Evolutionary conservation across 2,329 filamentous ascomycete species (phyloP).

Genomic region (Diaporthe vexans): DNA sequence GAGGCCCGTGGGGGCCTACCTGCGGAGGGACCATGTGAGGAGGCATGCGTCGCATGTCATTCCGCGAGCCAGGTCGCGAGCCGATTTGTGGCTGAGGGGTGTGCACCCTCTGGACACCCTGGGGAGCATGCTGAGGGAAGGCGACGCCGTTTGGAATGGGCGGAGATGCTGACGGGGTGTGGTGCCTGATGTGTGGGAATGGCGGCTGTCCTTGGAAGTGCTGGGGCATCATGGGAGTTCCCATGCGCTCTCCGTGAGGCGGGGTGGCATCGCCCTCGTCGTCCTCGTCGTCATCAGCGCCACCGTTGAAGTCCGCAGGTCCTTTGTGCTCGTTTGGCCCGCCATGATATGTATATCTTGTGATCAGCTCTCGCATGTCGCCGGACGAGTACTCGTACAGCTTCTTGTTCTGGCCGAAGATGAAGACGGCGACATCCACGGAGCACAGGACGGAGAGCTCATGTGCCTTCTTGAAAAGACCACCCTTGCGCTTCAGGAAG

Average conservation of each 20-base stretch:
- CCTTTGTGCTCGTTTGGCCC: conserved; percentile 96
- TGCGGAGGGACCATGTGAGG: conserved; percentile 79
- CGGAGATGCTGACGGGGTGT: conserved; percentile 88
- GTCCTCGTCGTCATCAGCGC: conserved; percentile 87
- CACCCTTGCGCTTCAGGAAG: conserved; percentile 98
- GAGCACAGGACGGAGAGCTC: conserved; percentile 98
- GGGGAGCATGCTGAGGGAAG: conserved; percentile 68
- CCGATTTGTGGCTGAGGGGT: conserved; percentile 85
- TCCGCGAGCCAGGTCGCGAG: conserved; percentile 85
- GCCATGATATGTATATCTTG: conserved; percentile 92
- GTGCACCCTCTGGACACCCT: conserved; percentile 73
- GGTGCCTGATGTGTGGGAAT: conserved; percentile 87
- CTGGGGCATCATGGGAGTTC: conserved; percentile 75
- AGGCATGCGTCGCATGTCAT: conserved; percentile 81
- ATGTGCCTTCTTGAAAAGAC: conserved; percentile 99
- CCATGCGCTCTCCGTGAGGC: conserved; percentile 73
- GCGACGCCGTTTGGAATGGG: conserved; percentile 84
- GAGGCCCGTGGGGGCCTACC: conserved; percentile 67
- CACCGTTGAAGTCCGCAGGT: conserved; percentile 89
- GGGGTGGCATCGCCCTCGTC: conserved; percentile 82
- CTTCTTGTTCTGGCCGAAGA: conserved; percentile 99
- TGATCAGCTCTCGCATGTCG: conserved; percentile 92
- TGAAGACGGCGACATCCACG: conserved; percentile 98
- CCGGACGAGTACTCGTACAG: conserved; percentile 96
- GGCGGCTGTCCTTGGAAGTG: conserved; percentile 77